phyloP scores from a whole-genome alignment of 441 rosid species.

The Bocquillonia castaneifolia region DNA sequence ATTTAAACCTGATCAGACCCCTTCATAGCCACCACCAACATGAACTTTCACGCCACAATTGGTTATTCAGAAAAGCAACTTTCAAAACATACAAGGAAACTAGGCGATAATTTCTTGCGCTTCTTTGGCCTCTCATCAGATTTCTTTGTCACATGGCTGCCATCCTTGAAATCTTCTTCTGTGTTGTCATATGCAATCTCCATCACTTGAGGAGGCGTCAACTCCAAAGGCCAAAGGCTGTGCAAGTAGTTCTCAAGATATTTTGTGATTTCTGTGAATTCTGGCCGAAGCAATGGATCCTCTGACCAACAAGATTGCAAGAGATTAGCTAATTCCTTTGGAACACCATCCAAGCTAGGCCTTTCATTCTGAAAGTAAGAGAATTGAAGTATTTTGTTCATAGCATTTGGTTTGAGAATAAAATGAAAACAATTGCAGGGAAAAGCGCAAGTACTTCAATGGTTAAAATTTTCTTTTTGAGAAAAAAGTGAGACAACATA shows the following conservation, averaged over 20 bases:
- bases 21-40: neutral
- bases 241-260: conserved; percentile 27
- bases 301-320: conserved; percentile 57
- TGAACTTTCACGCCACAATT: neutral
- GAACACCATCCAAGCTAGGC: conserved; percentile 47
- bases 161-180: conserved; percentile 2
- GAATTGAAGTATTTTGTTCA: neutral
- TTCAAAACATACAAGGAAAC: conserved; percentile 20
- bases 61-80: conserved; percentile 21
- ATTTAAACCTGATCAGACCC: neutral
- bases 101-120: neutral
- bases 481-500: conserved; percentile 21
- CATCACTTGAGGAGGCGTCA: conserved; percentile 7
- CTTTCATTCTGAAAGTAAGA: conserved; percentile 43
- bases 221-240: conserved; percentile 17
- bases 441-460: neutral
- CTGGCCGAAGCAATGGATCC: conserved; percentile 48
- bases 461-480: neutral
- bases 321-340: conserved; percentile 32
- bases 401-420: neutral
- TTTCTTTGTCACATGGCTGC: conserved; percentile 12
- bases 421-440: neutral
- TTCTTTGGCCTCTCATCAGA: conserved; percentile 16
- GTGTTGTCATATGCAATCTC: neutral
- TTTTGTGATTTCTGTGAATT: conserved; percentile 41